These are phyloP conservation scores for Ceratocystis variospora DNA, from an alignment of 2,329 filamentous ascomycete genomes.

Conservation along the genomic window DNA sequence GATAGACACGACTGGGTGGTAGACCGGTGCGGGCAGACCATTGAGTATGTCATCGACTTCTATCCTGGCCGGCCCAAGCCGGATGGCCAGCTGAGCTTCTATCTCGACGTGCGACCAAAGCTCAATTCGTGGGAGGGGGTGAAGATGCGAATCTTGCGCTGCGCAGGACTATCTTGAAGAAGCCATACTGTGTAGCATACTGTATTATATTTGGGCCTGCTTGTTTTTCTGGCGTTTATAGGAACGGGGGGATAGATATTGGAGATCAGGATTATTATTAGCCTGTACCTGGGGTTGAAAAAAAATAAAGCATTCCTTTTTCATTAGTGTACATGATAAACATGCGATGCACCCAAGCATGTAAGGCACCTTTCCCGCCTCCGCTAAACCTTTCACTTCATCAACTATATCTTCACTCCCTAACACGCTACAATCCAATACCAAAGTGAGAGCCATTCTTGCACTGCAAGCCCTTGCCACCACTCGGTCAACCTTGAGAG, in stretches of 20 bases:
- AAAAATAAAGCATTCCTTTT: conserved; percentile 3
- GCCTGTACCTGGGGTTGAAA: neutral
- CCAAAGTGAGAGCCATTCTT: too few species aligned
- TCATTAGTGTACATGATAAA: neutral
- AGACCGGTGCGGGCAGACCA: conserved; percentile 67
- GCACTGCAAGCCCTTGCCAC: too few species aligned
- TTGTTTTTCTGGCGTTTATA: conserved; percentile 21
- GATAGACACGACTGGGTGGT: conserved; percentile 97
- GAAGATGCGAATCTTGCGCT: conserved; percentile 47
- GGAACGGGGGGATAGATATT: neutral
- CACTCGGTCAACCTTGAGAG: neutral
- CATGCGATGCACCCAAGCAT: too few species aligned
- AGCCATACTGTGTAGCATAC: conserved; percentile 17
- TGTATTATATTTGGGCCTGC: conserved; percentile 20
- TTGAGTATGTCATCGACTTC: conserved; percentile 98
- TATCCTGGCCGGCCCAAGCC: conserved; percentile 54
- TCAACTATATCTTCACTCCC: too few species aligned
- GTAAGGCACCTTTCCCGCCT: too few species aligned
- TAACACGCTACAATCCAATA: too few species aligned
- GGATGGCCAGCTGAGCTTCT: conserved; percentile 41
- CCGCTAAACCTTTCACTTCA: too few species aligned
- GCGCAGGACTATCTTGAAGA: conserved; percentile 32
- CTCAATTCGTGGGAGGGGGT: conserved; percentile 53
- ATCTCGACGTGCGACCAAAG: conserved; percentile 55
- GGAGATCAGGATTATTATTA: neutral